Percentiles rank a stretch among this genome's conserved stretches.
These are phyloP conservation scores for Boletus rubescentipes DNA, from an alignment of 768 basidiomycete species.

Conservation along the genomic window DNA sequence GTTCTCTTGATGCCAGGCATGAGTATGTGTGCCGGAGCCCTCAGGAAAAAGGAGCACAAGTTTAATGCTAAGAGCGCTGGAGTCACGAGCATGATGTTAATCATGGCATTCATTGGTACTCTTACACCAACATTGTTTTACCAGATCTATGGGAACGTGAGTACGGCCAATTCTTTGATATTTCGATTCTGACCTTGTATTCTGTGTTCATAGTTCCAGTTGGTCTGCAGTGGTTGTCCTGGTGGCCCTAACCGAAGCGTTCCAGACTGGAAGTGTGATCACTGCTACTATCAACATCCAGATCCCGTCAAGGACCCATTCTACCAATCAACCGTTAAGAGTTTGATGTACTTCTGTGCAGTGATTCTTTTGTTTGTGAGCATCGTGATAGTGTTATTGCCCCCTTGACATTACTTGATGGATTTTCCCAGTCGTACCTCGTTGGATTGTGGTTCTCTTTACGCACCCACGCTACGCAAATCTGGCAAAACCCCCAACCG, in stretches of 20 bases:
- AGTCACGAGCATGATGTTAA: conserved; percentile 98
- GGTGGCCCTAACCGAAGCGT: conserved; percentile 19
- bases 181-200: conserved; percentile 11
- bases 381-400: conserved; percentile 14
- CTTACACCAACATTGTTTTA: conserved; percentile 96
- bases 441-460: conserved; percentile 99
- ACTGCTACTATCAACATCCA: conserved; percentile 93
- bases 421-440: conserved; percentile 75
- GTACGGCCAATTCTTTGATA: conserved; percentile 32
- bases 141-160: conserved; percentile 94
- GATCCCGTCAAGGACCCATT: conserved; percentile 93
- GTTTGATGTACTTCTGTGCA: conserved; percentile 96
- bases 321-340: conserved; percentile 93
- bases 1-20: conserved; percentile 96
- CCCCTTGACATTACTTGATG: conserved; percentile 4
- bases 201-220: conserved; percentile 63
- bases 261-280: conserved; percentile 77
- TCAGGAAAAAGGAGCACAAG: conserved; percentile 90
- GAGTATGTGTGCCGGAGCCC: conserved; percentile 91
- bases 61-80: conserved; percentile 99
- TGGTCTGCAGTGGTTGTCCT: conserved; percentile 83
- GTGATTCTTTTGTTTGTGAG: conserved; percentile 85
- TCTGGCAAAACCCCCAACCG: conserved; percentile 97
- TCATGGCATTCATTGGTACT: conserved; percentile 99
- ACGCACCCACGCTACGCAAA: conserved; percentile 95